phyloP scores from a whole-genome alignment of 192 early-diverging fungal genomes.

The Jimgerdemannia flammicorona region DNA sequence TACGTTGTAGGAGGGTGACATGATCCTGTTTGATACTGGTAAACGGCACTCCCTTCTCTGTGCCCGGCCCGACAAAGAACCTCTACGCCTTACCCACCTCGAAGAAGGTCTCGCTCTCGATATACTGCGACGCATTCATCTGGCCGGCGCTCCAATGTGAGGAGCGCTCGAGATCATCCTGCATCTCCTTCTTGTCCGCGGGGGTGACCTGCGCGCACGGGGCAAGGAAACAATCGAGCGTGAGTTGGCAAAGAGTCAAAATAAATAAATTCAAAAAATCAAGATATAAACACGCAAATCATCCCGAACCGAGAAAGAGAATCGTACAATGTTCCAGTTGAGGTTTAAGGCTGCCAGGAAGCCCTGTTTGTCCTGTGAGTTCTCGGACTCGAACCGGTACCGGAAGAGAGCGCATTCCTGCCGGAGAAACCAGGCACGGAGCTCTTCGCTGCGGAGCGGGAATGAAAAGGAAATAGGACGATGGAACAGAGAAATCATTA shows the following conservation, averaged over 20 bases:
- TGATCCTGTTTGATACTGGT: no score
- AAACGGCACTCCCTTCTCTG: no score
- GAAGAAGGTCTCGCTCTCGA: constrained; percentile 40
- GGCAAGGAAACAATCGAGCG: not conserved
- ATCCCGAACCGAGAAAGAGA: not conserved
- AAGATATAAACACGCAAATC: no score
- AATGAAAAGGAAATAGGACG: not conserved
- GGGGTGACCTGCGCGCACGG: constrained; percentile 8
- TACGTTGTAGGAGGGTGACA: constrained; percentile 13
- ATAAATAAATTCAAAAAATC: no score
- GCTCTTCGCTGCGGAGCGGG: constrained; percentile 48
- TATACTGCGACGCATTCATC: constrained; percentile 3
- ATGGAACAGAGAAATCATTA: no score
- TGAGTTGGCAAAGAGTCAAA: not conserved
- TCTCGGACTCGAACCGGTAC: constrained; percentile 41
- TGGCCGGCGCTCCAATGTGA: not conserved
- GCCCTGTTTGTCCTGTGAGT: constrained; percentile 38
- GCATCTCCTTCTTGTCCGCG: constrained; percentile 24
- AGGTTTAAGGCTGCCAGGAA: constrained; percentile 51
- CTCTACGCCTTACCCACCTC: constrained; percentile 20
- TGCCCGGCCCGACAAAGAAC: no score
- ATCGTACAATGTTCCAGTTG: constrained; percentile 43
- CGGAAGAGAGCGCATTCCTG: constrained; percentile 67
- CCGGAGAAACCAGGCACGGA: constrained; percentile 72
- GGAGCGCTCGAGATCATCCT: constrained; percentile 12